These are phyloP conservation scores for Taphrina wiesneri DNA, from an alignment of 1,139 yeast species.

Conservation along the genomic window DNA sequence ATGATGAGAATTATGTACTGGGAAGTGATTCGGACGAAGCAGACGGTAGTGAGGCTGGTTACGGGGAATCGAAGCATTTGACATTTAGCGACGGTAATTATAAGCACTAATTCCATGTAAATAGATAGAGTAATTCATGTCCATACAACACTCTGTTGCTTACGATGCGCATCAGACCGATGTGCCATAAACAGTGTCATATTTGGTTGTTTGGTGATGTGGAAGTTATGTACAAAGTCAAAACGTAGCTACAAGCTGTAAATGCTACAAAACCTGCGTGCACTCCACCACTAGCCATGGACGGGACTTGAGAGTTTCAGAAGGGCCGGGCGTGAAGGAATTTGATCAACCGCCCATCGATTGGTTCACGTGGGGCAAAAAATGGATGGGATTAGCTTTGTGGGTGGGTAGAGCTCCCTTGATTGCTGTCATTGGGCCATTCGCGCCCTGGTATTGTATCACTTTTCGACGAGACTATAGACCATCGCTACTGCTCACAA, in stretches of 20 bases:
- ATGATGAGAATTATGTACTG: conserved; percentile 9
- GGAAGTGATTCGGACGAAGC: conserved; percentile 8
- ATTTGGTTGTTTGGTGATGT: too few relatives aligned
- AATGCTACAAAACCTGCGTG: too few relatives aligned
- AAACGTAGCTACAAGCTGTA: too few relatives aligned
- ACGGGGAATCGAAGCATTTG: conserved; percentile 2
- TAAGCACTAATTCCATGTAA: not conserved
- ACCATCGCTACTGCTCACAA: not conserved
- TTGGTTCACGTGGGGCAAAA: conserved; percentile 4
- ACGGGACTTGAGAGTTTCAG: too few relatives aligned
- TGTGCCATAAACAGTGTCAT: too few relatives aligned
- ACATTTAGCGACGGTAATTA: not conserved
- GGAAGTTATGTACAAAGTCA: too few relatives aligned
- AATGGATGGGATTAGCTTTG: conserved; percentile 10
- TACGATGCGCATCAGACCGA: too few relatives aligned
- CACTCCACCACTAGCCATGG: too few relatives aligned
- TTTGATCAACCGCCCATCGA: not conserved
- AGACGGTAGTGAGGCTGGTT: not conserved
- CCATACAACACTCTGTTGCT: not conserved
- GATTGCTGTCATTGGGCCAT: not conserved
- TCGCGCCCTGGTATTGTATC: not conserved
- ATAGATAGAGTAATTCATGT: not conserved
- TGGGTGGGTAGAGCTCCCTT: not conserved
- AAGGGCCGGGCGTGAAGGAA: not conserved
- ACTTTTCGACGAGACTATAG: too few relatives aligned